Evolutionary conservation across 352 stramenopile genomes (phyloP).

Genomic region (Globisporangium carolinianum): DNA sequence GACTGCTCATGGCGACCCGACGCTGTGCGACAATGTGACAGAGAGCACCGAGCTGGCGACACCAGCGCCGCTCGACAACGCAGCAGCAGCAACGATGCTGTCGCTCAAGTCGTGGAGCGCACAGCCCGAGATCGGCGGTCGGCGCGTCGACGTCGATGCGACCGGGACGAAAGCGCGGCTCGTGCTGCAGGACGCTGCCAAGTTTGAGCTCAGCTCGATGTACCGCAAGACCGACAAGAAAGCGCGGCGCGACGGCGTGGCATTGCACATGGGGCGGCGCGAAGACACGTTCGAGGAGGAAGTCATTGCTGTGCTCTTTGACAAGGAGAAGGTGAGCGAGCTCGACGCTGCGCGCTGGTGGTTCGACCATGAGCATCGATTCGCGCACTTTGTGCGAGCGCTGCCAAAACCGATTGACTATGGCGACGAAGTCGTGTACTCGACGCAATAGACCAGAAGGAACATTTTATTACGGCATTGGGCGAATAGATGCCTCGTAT

Average conservation of each 20-base stretch:
- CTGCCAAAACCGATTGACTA: conserved; percentile 8
- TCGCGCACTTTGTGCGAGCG: conserved; percentile 20
- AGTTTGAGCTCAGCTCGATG: conserved; percentile 79
- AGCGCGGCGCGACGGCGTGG: conserved; percentile 63
- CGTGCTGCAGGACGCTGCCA: conserved; percentile 58
- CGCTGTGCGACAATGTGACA: conserved; percentile 9
- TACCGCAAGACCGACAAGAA: conserved; percentile 82
- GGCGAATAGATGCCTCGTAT: no score
- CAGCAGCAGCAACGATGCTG: not conserved
- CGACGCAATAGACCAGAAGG: no score
- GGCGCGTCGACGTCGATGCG: conserved; percentile 58
- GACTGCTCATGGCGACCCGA: conserved; percentile 1
- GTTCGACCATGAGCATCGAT: conserved; percentile 62
- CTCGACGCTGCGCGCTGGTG: conserved; percentile 68
- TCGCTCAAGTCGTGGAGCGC: conserved; percentile 43
- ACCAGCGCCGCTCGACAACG: not conserved
- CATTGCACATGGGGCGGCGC: conserved; percentile 61
- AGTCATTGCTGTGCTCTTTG: conserved; percentile 77
- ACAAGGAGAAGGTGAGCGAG: conserved; percentile 80
- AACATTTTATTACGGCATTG: no score
- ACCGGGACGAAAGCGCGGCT: conserved; percentile 72
- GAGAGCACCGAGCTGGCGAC: not conserved
- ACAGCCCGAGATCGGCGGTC: conserved; percentile 36
- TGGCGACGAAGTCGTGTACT: no score
- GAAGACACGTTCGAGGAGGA: conserved; percentile 78